Base-by-base conservation (phyloP, 2,329 filamentous ascomycete species). In the Colletotrichum australisinense region DNA sequence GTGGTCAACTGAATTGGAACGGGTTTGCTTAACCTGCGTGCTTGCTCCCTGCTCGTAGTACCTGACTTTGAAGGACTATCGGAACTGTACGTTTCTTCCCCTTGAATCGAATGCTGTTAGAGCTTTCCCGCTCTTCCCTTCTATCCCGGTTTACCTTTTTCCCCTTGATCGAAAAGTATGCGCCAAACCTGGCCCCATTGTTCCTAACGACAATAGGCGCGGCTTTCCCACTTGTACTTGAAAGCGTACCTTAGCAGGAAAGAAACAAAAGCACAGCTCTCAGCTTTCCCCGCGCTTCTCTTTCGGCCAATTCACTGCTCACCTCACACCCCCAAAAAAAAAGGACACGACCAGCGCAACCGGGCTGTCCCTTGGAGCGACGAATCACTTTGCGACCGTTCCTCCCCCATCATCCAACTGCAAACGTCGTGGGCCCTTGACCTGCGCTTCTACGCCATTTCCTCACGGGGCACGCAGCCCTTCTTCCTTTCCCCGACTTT, bases 401-500 rank as follows among this genome's bases (percentile, higher is more conserved):
- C 68, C 58, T 74, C 46, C 72, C 59, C 68, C 63, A 38, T 68
- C 62, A 52, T 63, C 57, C 52, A 46, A 67, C 57, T 58, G 68
- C 72, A 74, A 74, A 72, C 72, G 72, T 74, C 72, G 72, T 72
- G 57, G 69, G 72, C 56, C 71, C 71, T 49, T 62, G 28, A 57
- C 49, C 67, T 73, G 56, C 60, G 56, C 67, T 38, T 52, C 57
- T 58, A 60, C 71, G 46, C 46, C 62, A 38, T 72, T 68, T 72
- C 57, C 38, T 55, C 57, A 38, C 53, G 52, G 69, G 62, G 68
- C 69, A 72, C 57, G 72, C 63, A 30, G 63, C 63, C 78, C 75
- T 79, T 78, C 77, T 77, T 73, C 76, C 77, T 75, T 76, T 78
- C 77, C 79, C 68, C 73, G 68, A 60, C 69, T 58, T 67, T 77